Conservation (phyloP, 1,284 basidiomycete genomes). For the Ceratobasidium sp. region DNA sequence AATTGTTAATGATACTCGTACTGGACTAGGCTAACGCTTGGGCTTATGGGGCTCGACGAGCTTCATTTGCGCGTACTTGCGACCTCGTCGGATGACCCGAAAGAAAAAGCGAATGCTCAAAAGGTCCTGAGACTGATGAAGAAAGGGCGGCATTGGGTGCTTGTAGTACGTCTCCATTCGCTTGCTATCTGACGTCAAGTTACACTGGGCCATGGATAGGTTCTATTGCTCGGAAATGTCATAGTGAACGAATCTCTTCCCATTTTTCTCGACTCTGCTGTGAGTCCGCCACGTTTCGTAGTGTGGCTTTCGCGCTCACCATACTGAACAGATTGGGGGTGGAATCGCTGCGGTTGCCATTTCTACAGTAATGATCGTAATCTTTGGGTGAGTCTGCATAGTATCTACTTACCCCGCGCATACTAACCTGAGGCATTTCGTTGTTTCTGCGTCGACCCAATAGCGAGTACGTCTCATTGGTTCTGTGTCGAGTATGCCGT, state of each 20-base stretch:
- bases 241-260: slow-evolving; percentile 94
- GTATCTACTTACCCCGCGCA: background rate
- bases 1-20: slow-evolving; percentile 4
- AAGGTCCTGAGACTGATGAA: slow-evolving; percentile 84
- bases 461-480: slow-evolving; percentile 54
- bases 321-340: slow-evolving; percentile 73
- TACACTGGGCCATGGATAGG: slow-evolving; percentile 59
- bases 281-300: slow-evolving; percentile 58
- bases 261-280: slow-evolving; percentile 92
- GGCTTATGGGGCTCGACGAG: slow-evolving; percentile 95
- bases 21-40: slow-evolving; percentile 76
- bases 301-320: slow-evolving; percentile 43
- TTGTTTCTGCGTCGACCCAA: slow-evolving; percentile 9
- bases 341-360: slow-evolving; percentile 87
- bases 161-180: slow-evolving; percentile 70
- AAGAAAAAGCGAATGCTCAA: slow-evolving; percentile 76
- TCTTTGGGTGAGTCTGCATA: slow-evolving; percentile 76
- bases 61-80: slow-evolving; percentile 90
- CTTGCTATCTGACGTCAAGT: background rate
- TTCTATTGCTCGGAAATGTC: slow-evolving; percentile 86
- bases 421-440: slow-evolving; percentile 17
- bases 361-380: slow-evolving; percentile 86
- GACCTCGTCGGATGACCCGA: slow-evolving; percentile 79
- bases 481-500: slow-evolving; percentile 36
- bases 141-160: slow-evolving; percentile 93